phyloP scores from a whole-genome alignment of 1,284 basidiomycete species.

The Phellinidium pouzarii region DNA sequence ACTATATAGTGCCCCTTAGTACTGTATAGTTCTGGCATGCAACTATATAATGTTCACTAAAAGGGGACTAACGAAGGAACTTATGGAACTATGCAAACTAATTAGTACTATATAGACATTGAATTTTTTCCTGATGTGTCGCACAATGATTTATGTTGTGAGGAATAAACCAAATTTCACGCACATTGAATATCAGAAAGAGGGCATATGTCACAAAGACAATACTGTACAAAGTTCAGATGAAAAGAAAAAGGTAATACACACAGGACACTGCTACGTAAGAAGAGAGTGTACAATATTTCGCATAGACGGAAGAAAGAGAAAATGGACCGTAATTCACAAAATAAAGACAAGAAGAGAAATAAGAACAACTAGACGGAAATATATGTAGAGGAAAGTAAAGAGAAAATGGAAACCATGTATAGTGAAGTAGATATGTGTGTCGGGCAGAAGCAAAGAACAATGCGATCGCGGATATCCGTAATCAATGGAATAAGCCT shows the following conservation, averaged over 20 bases:
- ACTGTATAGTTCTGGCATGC: too few species aligned
- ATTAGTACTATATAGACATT: too few species aligned
- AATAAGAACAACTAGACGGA: neutral
- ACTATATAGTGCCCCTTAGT: too few species aligned
- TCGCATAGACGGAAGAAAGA: slow-evolving; percentile 6
- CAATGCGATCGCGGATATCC: slow-evolving; percentile 2
- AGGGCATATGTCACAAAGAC: slow-evolving; percentile 6
- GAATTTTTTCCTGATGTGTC: too few species aligned
- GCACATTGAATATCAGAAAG: neutral
- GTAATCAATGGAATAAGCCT: neutral
- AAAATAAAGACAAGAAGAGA: neutral
- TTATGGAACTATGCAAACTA: too few species aligned
- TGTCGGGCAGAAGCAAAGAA: neutral
- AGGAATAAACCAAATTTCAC: neutral
- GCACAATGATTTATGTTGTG: too few species aligned
- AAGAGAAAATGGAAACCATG: neutral
- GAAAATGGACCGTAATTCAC: neutral
- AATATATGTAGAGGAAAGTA: neutral
- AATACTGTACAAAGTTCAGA: slow-evolving; percentile 10
- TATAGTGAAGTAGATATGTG: neutral
- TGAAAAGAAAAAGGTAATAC: slow-evolving; percentile 1
- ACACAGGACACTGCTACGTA: slow-evolving; percentile 2
- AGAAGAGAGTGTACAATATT: neutral
- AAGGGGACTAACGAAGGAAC: too few species aligned
- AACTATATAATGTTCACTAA: too few species aligned